Evolutionary conservation across 108 stramenopile species (phyloP), one percentile per base, ranked within the genome.

Genomic region (Conticribra guillardii): DNA sequence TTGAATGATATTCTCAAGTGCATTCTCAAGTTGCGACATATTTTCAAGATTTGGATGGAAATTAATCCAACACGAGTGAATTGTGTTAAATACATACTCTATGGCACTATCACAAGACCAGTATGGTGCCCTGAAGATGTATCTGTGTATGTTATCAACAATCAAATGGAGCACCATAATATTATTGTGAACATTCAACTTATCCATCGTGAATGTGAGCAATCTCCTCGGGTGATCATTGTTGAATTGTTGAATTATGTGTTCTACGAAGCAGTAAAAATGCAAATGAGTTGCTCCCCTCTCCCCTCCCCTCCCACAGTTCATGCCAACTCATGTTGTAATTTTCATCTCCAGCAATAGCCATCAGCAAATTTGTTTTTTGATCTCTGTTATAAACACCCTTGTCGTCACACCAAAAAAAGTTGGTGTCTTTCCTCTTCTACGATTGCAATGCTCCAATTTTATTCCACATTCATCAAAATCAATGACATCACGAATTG

Each of bases 21-120:
- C 9, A 57, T 73, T 64, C 41, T 31, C 62, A 34, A 73, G 62
- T 15, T 51, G 41, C 41, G 21, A 4, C 1, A 64, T 30, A 45
- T 34, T 37, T 5, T 59, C 69, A 51, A 62, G 24, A 1, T 17
- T 34, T 29, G 23, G 22, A 1, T 19, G 11, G 59, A 56, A 32
- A 22, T 50, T 9, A 26, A 56, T 18, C 9, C 58, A 30, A 16
- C 32, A 3, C 11, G 60, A 60, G 2, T 74, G 73, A 7, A 74
- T 47, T 0, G 73, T 74, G 54, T 74, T 74, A 45, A 74, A 74
- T 1, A 50, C 56, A 59, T 74, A 74, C 41, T 74, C 73, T 32
- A 74, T 74, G 1, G 73, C 32, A n/a, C 67, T 67, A 60, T 74
- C 74, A 54, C 66, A 67, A 29, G 58, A 52, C 67, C 67, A 74